These are phyloP conservation scores for Magnaporthiopsis poae DNA, from an alignment of 2,329 filamentous ascomycete species.

Conservation along the genomic window DNA sequence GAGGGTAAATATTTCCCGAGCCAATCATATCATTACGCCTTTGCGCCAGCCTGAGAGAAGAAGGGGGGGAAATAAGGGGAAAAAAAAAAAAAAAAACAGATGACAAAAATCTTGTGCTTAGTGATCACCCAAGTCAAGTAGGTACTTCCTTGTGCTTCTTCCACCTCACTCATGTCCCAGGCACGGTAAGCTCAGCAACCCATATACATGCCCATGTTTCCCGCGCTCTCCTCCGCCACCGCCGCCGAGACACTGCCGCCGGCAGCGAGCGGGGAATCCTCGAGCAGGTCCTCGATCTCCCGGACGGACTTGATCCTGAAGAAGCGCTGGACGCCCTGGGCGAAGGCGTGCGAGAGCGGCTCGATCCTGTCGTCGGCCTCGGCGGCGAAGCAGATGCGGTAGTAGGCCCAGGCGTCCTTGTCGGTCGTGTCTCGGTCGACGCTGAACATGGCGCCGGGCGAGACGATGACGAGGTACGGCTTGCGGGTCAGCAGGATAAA, in stretches of 20 bases:
- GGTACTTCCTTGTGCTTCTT: too few relatives aligned
- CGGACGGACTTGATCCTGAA: constrained; percentile 62
- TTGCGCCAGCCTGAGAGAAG: not conserved
- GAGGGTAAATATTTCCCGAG: not conserved
- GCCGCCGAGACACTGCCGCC: not conserved
- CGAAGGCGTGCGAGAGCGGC: constrained; percentile 52
- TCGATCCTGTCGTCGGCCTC: constrained; percentile 62
- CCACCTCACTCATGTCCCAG: not conserved
- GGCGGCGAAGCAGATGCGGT: constrained; percentile 76
- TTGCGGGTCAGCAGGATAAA: constrained; percentile 62
- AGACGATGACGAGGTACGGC: constrained; percentile 59
- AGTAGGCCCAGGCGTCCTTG: constrained; percentile 58
- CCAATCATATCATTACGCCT: not conserved
- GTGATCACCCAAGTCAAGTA: not conserved
- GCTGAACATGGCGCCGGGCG: constrained; percentile 65
- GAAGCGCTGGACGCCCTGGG: constrained; percentile 60
- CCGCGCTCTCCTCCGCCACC: constrained; percentile 16
- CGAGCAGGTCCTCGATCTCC: constrained; percentile 55
- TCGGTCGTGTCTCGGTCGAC: constrained; percentile 50
- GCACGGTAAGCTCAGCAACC: constrained; percentile 17
- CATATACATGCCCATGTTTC: constrained; percentile 22
- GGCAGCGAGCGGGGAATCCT: constrained; percentile 20
- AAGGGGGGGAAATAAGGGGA: too few relatives aligned
- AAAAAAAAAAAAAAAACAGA: not conserved
- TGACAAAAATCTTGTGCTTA: not conserved